phyloP scores from a whole-genome alignment of 495 filamentous ascomycete species.

The Filosporella fistucella region DNA sequence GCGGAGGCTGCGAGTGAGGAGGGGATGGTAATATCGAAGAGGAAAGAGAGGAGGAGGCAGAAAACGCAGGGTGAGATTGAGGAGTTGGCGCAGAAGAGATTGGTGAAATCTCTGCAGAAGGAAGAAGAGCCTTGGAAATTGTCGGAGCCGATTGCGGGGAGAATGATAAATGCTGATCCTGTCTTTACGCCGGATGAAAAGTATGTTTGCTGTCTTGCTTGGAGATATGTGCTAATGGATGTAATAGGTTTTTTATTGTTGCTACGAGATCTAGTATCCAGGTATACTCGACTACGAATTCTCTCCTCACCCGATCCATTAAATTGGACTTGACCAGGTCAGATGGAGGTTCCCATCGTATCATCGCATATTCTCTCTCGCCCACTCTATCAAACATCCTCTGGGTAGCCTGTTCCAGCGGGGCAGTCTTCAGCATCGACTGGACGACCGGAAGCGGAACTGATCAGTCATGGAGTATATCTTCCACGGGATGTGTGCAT shows the following conservation, averaged over 20 bases:
- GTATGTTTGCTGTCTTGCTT: too few species aligned
- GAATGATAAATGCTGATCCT: slow-evolving; percentile 70
- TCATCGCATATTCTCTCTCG: slow-evolving; percentile 57
- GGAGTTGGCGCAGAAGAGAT: neutral
- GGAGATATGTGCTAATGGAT: too few species aligned
- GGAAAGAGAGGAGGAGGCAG: neutral
- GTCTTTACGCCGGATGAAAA: slow-evolving; percentile 76
- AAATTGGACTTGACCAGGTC: slow-evolving; percentile 25
- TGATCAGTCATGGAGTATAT: slow-evolving; percentile 31
- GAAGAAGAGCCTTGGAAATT: slow-evolving; percentile 42
- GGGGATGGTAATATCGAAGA: slow-evolving; percentile 11
- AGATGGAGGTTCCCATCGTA: slow-evolving; percentile 24
- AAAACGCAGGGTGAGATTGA: neutral
- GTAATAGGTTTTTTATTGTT: slow-evolving; percentile 62
- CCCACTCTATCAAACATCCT: slow-evolving; percentile 50
- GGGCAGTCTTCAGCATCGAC: slow-evolving; percentile 66
- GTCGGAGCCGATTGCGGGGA: slow-evolving; percentile 59
- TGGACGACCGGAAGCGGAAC: slow-evolving; percentile 60
- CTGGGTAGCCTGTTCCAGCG: slow-evolving; percentile 65
- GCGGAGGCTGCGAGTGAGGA: slow-evolving; percentile 5
- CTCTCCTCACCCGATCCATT: slow-evolving; percentile 67
- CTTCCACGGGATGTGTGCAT: slow-evolving; percentile 33
- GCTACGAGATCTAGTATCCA: slow-evolving; percentile 60
- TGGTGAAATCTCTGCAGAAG: slow-evolving; percentile 1
- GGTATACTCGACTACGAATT: slow-evolving; percentile 76